Base-by-base conservation (phyloP, 495 filamentous ascomycete species). In the Penicillium longicatenatum region DNA sequence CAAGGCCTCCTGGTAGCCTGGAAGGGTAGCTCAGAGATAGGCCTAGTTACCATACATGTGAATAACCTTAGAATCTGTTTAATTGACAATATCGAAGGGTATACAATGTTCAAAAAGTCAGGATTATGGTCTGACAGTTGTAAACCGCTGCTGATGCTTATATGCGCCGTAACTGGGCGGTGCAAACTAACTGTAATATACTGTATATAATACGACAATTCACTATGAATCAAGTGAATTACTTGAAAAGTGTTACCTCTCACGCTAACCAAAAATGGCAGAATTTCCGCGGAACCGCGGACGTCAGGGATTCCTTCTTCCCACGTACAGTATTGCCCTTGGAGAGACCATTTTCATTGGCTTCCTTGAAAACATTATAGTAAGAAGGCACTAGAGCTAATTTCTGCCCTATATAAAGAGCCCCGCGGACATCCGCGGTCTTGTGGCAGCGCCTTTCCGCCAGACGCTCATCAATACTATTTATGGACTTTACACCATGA, bases 401-500 rank as follows among this genome's bases (percentile, higher is more conserved):
- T 17, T 2, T 42, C 7, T 26, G 26, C 20, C 35, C 24, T 41
- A 44, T 43, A 44, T 54, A 37, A 12, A 7, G 37, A 50, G 6
- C 11, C 51, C 51, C 51, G 51, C 57, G 57, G 50, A 54, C 21
- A 12, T 54, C 57, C 57, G 57, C 57, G 57, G 57, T 8, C 24
- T 51, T 22, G 37, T 19, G 50, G 33, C 20, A 24, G 26, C 26
- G 26, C 26, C 26, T 24, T 35, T 24, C 50, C 33, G 12, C 14
- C 50, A 37, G 19, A 22, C 10, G 5, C 3, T 14, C 35, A 21
- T 42, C 19, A 30, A 16, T 29, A 39, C 16, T 22, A 11, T 6
- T 48, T 48, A 6, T 26, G 24, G 33, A 42, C 37, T 39, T 17
- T 26, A 37, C 52, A 60, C n/a, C 24, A 70, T 67, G 68, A 63